Base-by-base conservation (phyloP, 176 grass and related monocot genomes). In the Zoysia japonica region DNA sequence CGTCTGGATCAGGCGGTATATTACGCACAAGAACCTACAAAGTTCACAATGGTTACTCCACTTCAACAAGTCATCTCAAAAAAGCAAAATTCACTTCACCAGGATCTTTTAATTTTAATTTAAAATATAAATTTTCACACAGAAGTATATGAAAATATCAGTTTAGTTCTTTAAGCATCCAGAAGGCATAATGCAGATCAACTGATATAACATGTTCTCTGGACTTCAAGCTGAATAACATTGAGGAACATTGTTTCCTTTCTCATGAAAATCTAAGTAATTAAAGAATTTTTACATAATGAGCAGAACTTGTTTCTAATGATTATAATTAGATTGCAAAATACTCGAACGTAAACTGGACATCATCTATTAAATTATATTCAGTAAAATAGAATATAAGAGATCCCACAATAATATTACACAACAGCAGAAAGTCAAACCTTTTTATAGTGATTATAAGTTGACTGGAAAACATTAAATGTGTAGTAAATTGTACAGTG, bases 21-120 rank as follows among this genome's bases (percentile, higher is more conserved):
- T 96, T 99, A 40, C 88, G 86, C 53, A 96, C 96, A 74, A 99
- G 88, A 9, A 99, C 96, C 96, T 99, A 64, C 86, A 90, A 90
- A 64, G 67, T 47, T 16, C 60, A 61, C 55, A 65, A 41, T 56
- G 70, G 42, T 65, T 69, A 81, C 80, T 85, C 6, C 43, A 80
- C 28, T 74, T 54, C 15, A n/a, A 81, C 52, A 37, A 76, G n/a
- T 43, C 46, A 63, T n/a, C 57, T 77, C 40, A 48, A 37, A 81
- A 59, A 7, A 65, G 2, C 0, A 77, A 71, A 78, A 77, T 59
- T 17, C 66, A 66, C 51, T 85, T 59, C 35, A 76, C 15, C 13
- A 67, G 38, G 14, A 65, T 9, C 5, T 38, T 69, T 47, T 44
- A 0, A 59, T 28, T 28, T 28, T 28, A 52, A 43, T 59, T 59